Conservation (phyloP, 306 rosid genomes). For the Purshia tridentata region DNA sequence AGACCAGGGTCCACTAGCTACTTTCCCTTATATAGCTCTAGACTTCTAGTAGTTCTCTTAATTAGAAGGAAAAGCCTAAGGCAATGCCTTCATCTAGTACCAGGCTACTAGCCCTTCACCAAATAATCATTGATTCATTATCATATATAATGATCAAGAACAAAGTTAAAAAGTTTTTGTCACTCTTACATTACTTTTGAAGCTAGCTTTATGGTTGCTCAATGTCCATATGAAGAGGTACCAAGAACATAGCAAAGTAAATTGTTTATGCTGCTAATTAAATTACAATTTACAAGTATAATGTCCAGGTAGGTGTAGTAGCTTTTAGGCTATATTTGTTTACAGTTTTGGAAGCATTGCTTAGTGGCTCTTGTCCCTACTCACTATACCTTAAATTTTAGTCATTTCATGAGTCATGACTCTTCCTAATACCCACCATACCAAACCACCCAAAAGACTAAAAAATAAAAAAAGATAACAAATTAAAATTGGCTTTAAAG, state of each 20-base stretch:
- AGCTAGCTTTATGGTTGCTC: background rate
- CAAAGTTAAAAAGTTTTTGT: background rate
- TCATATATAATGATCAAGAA: background rate
- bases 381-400: conserved; percentile 1
- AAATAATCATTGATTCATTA: background rate
- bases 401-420: background rate
- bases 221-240: background rate
- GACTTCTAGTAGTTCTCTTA: background rate
- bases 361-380: conserved; percentile 16
- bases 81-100: background rate
- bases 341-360: conserved; percentile 7
- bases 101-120: background rate
- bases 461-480: background rate
- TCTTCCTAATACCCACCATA: background rate
- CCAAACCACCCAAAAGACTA: background rate
- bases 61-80: background rate
- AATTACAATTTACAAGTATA: background rate
- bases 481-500: background rate
- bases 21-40: conserved; percentile 21
- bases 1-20: conserved; percentile 28
- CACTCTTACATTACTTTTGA: conserved; percentile 3
- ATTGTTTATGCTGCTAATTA: background rate
- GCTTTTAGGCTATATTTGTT: background rate
- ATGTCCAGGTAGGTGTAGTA: background rate
- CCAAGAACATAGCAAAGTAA: no score